Percentiles rank a stretch among this genome's conserved stretches.
Conservation (phyloP, 306 rosid genomes). For the Carpinus fangiana region DNA sequence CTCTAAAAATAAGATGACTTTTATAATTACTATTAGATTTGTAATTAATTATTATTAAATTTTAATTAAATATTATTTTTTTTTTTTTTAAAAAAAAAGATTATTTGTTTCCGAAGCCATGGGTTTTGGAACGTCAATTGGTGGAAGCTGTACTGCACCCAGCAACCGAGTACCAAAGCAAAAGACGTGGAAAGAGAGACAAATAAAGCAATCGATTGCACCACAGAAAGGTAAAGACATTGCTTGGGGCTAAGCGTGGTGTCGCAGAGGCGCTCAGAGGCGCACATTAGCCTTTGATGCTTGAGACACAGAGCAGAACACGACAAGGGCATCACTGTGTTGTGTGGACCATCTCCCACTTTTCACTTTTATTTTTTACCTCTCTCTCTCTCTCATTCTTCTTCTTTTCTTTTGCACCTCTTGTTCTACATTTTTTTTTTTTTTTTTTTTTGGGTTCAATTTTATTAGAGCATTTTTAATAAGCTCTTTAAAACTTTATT, state of each 20-base stretch:
- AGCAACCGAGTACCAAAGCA: neutral
- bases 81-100: too few species aligned
- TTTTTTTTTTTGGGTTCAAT: too few species aligned
- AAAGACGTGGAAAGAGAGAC: slow-evolving; percentile 41
- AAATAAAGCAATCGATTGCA: slow-evolving; percentile 49
- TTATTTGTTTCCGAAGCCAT: too few species aligned
- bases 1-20: too few species aligned
- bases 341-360: slow-evolving; percentile 27
- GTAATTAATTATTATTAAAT: too few species aligned
- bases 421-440: too few species aligned
- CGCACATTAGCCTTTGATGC: neutral
- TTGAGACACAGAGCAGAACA: slow-evolving; percentile 14
- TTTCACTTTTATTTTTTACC: slow-evolving; percentile 27
- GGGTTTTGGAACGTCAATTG: too few species aligned
- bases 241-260: slow-evolving; percentile 47
- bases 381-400: neutral
- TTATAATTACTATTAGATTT: too few species aligned
- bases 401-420: neutral
- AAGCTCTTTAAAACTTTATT: too few species aligned
- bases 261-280: slow-evolving; percentile 32
- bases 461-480: too few species aligned
- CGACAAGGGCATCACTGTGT: slow-evolving; percentile 34
- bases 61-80: too few species aligned
- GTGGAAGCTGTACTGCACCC: too few species aligned
- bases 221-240: slow-evolving; percentile 36